Percentiles rank a stretch among this genome's conserved stretches.
Evolutionary conservation across 148 eudicot genomes (phyloP).

Genomic region (Camellia japonica): DNA sequence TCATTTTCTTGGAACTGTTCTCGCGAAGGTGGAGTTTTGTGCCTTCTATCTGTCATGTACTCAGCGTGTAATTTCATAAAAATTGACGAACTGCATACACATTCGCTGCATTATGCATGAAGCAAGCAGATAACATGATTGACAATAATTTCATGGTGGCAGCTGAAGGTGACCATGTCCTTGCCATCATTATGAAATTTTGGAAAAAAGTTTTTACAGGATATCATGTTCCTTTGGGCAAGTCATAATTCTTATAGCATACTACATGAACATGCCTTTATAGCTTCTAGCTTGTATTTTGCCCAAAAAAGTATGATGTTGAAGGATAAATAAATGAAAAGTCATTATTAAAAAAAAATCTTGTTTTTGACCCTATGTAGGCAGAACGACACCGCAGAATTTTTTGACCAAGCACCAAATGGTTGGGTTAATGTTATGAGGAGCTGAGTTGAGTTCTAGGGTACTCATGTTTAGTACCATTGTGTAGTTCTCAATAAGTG

Average conservation of each 20-base stretch:
- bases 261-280: constrained; percentile 2
- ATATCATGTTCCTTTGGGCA: background rate
- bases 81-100: background rate
- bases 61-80: background rate
- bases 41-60: constrained; percentile 6
- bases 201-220: background rate
- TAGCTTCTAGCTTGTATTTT: background rate
- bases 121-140: background rate
- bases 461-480: background rate
- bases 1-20: constrained; percentile 88
- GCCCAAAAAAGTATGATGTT: background rate
- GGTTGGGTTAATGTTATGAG: background rate
- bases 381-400: too few relatives aligned
- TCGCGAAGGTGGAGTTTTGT: constrained; percentile 67
- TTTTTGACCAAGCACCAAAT: too few relatives aligned
- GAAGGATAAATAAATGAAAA: background rate
- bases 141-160: background rate
- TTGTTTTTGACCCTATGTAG: too few relatives aligned
- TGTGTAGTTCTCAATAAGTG: too few relatives aligned
- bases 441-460: background rate
- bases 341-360: background rate
- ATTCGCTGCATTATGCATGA: background rate
- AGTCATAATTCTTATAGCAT: background rate
- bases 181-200: background rate
- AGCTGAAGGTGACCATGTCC: constrained; percentile 3